Evolutionary conservation across 768 basidiomycete species (phyloP).

Genomic region (Baorangia bicolor): DNA sequence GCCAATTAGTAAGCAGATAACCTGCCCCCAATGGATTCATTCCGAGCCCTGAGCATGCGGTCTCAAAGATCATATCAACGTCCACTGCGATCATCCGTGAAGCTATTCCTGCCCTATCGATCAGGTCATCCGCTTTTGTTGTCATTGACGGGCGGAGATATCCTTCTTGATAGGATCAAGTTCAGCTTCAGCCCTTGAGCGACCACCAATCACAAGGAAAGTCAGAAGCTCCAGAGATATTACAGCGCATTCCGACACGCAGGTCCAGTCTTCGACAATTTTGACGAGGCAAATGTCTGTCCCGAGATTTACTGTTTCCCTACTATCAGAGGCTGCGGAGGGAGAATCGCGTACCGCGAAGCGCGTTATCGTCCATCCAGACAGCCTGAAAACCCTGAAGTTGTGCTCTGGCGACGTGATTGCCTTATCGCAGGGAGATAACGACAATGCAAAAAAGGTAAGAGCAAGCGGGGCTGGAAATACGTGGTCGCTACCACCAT

Average conservation of each 20-base stretch:
- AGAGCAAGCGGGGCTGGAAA: conserved; percentile 19
- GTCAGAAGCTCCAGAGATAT: background rate
- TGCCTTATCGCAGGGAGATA: conserved; percentile 46
- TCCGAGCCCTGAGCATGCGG: conserved; percentile 4
- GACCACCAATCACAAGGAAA: background rate
- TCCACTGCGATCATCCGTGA: conserved; percentile 10
- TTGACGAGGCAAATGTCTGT: conserved; percentile 14
- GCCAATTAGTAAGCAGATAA: conserved; percentile 1
- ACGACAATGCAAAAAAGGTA: conserved; percentile 35
- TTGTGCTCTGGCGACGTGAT: conserved; percentile 70
- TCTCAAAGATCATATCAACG: conserved; percentile 2
- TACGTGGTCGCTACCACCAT: conserved; percentile 2
- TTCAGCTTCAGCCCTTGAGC: background rate
- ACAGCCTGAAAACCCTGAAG: conserved; percentile 58
- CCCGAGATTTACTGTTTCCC: conserved; percentile 39
- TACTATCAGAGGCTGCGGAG: conserved; percentile 35
- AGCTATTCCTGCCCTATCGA: background rate
- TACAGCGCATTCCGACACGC: background rate
- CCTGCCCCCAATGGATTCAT: background rate
- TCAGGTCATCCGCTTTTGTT: background rate
- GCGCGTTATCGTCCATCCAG: conserved; percentile 63
- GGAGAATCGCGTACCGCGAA: conserved; percentile 51
- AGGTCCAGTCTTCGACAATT: background rate
- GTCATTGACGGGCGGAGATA: background rate
- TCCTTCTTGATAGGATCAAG: conserved; percentile 1